Evolutionary conservation across 768 basidiomycete genomes (phyloP).

Genomic region (Mycena vitilis): DNA sequence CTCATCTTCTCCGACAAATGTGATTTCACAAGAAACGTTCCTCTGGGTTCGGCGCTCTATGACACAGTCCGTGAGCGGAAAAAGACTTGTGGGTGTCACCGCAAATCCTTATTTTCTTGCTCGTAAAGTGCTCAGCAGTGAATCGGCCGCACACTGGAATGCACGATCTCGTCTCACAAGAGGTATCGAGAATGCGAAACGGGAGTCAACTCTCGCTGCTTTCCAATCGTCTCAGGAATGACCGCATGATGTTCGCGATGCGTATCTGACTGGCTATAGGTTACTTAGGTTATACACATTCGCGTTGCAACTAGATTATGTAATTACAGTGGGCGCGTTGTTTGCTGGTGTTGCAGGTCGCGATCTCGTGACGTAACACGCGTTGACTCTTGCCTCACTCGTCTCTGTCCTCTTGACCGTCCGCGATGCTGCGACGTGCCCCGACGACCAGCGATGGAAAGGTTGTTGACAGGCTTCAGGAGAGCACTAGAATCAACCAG

Average conservation of each 20-base stretch:
- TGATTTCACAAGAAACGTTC: slow-evolving; percentile 40
- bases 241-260: not conserved
- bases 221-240: not conserved
- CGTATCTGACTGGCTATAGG: not conserved
- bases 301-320: too few species aligned
- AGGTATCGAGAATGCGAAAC: not conserved
- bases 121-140: slow-evolving; percentile 1
- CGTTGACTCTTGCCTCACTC: not conserved
- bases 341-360: not conserved
- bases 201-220: not conserved
- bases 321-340: not conserved
- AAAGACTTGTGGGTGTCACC: slow-evolving; percentile 38
- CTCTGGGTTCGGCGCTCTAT: slow-evolving; percentile 41
- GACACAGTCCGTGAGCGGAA: slow-evolving; percentile 42
- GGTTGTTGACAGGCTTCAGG: slow-evolving; percentile 73
- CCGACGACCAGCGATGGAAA: slow-evolving; percentile 81
- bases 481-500: slow-evolving; percentile 78
- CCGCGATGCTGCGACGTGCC: slow-evolving; percentile 71
- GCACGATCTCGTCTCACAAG: slow-evolving; percentile 37
- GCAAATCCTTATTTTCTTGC: slow-evolving; percentile 29
- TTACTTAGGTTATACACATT: too few species aligned
- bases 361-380: slow-evolving; percentile 26
- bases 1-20: slow-evolving; percentile 45
- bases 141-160: slow-evolving; percentile 40
- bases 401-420: not conserved